Evolutionary conservation across 2,329 filamentous ascomycete species (phyloP), one percentile per base, ranked within the genome.

Genomic region (Alternaria sp.): DNA sequence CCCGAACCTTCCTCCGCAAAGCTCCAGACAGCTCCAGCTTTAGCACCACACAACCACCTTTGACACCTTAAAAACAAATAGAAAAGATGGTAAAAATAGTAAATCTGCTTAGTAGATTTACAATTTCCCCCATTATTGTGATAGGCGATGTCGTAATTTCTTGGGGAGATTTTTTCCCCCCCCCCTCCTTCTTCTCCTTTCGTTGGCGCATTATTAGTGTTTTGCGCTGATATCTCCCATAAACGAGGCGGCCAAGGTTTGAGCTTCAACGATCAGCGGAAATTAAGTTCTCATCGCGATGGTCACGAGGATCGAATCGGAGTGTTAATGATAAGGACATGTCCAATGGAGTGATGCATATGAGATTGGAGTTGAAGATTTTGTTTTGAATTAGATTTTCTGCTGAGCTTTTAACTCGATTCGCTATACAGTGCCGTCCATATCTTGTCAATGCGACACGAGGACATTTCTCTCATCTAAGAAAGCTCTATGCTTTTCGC

Each of bases 1-100:
- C 65, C 71, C 58, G 61, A 70, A 65, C n/a, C n/a, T n/a, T n/a
- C 67, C 62, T 62, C 65, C 44, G 21, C 44, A 48, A 34, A 48
- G 44, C 44, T 34, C 44, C n/a, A n/a, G n/a, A n/a, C n/a, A n/a
- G n/a, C n/a, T n/a, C n/a, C n/a, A n/a, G n/a, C n/a, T n/a, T n/a
- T n/a, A n/a, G n/a, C n/a, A n/a, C n/a, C n/a, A n/a, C 55, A 40
- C 60, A 58, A 52, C 58, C n/a, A n/a, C n/a, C n/a, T n/a, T n/a
- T n/a, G n/a, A n/a, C n/a, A n/a, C n/a, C n/a, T n/a, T n/a, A n/a
- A n/a, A n/a, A n/a, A n/a, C n/a, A n/a, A n/a, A n/a, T n/a, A n/a
- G n/a, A n/a, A 7, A 9, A 48, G 44, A 24, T 48, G 29, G 13
- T n/a, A n/a, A n/a, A n/a, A n/a, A n/a, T n/a, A n/a, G n/a, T n/a